Percentiles rank a stretch among this genome's conserved stretches.
Evolutionary conservation across 129 eudicot genomes (phyloP).

Genomic region (Rutidosis leptorrhynchoides): DNA sequence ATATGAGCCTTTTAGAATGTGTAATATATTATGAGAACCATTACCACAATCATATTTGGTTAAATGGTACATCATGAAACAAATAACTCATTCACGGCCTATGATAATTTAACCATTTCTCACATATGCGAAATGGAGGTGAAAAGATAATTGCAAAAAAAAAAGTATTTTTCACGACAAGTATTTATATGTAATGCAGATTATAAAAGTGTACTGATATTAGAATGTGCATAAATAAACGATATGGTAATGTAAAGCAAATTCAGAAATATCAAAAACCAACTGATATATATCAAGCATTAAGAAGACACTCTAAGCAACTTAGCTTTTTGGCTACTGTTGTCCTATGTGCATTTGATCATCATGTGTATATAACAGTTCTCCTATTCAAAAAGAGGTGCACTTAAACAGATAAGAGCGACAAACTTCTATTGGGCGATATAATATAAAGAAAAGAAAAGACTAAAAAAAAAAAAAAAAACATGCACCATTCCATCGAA

Average conservation of each 20-base stretch:
- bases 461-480: too few species aligned
- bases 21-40: slow-evolving; percentile 10
- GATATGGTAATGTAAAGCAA: not conserved
- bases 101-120: not conserved
- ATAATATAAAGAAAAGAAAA: slow-evolving; percentile 4
- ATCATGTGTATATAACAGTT: slow-evolving; percentile 5
- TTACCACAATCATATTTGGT: slow-evolving; percentile 12
- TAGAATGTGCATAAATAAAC: not conserved
- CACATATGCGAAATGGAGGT: slow-evolving; percentile 1
- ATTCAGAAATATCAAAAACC: not conserved
- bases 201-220: not conserved
- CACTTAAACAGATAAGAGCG: not conserved
- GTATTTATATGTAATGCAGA: not conserved
- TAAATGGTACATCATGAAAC: slow-evolving; percentile 9
- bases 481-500: slow-evolving; percentile 11
- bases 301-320: not conserved
- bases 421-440: not conserved
- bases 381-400: not conserved
- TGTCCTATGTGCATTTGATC: slow-evolving; percentile 10
- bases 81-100: not conserved
- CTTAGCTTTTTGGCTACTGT: not conserved
- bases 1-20: slow-evolving; percentile 12
- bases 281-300: not conserved
- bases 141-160: not conserved
- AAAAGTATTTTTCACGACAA: not conserved